Percentiles rank a stretch among this genome's conserved stretches.
Evolutionary conservation across 2,329 filamentous ascomycete genomes (phyloP).

Genomic region (Mycosphaerella arachidis): DNA sequence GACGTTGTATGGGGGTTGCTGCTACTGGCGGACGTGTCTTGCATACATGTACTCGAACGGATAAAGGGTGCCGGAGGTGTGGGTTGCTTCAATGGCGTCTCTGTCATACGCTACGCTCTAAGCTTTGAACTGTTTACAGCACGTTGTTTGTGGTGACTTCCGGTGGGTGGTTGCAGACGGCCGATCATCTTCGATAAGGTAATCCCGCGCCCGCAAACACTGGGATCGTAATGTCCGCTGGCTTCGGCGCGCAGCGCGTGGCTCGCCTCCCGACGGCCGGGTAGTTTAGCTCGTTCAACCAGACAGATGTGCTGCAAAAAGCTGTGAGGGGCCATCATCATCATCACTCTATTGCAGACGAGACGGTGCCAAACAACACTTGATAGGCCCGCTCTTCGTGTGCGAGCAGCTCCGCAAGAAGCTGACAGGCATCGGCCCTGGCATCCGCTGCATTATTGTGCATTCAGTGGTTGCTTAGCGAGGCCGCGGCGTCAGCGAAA

Average conservation of each 20-base stretch:
- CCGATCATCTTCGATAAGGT: not conserved
- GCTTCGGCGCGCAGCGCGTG: not conserved
- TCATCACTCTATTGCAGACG: not conserved
- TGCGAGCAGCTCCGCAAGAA: not conserved
- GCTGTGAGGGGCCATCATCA: no score
- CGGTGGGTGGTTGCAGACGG: not conserved
- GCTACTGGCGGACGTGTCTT: not conserved
- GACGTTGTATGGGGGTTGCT: not conserved
- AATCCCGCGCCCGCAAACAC: not conserved
- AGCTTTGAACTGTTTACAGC: not conserved
- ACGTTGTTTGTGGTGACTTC: not conserved
- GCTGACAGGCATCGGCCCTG: slow-evolving; percentile 1
- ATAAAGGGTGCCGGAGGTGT: not conserved
- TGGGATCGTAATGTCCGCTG: not conserved
- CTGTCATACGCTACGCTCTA: not conserved
- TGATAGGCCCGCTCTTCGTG: not conserved
- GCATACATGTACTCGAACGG: not conserved
- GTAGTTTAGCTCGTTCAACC: no score
- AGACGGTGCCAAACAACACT: not conserved
- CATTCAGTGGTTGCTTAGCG: not conserved
- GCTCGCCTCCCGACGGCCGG: not conserved
- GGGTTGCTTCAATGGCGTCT: not conserved
- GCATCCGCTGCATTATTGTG: not conserved
- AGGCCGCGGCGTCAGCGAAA: not conserved
- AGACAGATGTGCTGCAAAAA: no score